Conservation (phyloP, 495 filamentous ascomycete species). For the Podospora pseudopauciseta region DNA sequence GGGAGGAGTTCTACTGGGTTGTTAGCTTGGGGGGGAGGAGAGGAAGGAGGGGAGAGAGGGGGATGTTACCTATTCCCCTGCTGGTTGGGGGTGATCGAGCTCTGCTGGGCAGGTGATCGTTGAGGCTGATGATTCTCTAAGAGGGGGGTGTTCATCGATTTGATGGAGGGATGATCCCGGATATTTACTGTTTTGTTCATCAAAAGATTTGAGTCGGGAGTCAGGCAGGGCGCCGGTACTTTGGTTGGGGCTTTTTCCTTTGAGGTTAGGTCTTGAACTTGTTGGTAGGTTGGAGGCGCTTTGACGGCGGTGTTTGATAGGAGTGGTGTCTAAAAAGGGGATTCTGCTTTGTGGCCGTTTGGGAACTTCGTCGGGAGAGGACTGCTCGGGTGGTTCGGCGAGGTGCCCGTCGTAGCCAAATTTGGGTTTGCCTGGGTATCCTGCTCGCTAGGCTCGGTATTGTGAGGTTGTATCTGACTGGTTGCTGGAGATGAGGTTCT, state of each 20-base stretch:
- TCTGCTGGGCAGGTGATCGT: not conserved
- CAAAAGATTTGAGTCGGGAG: not conserved
- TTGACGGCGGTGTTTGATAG: not conserved
- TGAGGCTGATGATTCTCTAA: not conserved
- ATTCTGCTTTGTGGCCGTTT: not conserved
- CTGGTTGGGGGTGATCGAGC: not conserved
- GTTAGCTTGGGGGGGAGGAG: too few species aligned
- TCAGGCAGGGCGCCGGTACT: not conserved
- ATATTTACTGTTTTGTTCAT: not conserved
- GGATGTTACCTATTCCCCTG: not conserved
- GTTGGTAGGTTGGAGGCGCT: constrained; percentile 6
- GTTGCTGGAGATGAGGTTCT: not conserved
- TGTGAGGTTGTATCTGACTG: not conserved
- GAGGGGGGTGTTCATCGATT: not conserved
- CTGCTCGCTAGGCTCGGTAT: constrained; percentile 1
- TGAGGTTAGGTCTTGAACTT: not conserved
- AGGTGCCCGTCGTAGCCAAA: not conserved
- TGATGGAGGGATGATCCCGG: not conserved
- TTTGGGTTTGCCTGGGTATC: not conserved
- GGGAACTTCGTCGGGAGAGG: not conserved
- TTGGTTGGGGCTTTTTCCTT: not conserved
- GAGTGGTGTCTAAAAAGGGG: not conserved
- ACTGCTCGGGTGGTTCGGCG: not conserved
- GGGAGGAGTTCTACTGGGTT: too few species aligned
- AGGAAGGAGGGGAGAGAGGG: too few species aligned